Evolutionary conservation across 2,329 filamentous ascomycete genomes (phyloP).

Genomic region (Mollisiaceae sp.): DNA sequence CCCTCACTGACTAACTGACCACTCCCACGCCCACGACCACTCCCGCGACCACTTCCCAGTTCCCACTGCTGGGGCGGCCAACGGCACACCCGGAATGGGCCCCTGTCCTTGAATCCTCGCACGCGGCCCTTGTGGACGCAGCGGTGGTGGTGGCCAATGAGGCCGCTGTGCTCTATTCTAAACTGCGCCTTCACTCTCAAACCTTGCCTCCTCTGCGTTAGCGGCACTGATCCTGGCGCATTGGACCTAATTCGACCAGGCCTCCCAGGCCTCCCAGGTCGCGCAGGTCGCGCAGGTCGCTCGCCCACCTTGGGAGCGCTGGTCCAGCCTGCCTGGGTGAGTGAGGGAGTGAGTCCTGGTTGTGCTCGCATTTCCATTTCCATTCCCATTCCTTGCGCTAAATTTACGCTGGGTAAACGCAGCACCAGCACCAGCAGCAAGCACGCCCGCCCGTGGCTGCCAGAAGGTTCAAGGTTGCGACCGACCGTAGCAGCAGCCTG

Average conservation of each 20-base stretch:
- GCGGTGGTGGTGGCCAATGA: background rate
- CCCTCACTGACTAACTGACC: too few relatives aligned
- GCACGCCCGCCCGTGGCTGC: too few relatives aligned
- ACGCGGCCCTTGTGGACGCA: too few relatives aligned
- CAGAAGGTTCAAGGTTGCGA: background rate
- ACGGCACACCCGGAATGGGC: background rate
- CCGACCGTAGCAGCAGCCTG: background rate
- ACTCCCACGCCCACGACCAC: too few relatives aligned
- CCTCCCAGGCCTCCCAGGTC: too few relatives aligned
- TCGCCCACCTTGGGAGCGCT: too few relatives aligned
- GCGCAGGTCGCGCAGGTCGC: too few relatives aligned
- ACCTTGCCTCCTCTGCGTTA: conserved; percentile 12
- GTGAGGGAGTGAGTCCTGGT: too few relatives aligned
- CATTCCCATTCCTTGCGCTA: background rate
- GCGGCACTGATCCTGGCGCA: background rate
- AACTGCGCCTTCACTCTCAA: background rate
- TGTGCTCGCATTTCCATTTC: background rate
- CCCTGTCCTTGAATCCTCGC: too few relatives aligned
- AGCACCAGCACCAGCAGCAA: background rate
- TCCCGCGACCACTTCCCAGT: too few relatives aligned
- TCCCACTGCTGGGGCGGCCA: background rate
- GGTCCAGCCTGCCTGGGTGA: too few relatives aligned
- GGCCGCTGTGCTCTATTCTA: background rate
- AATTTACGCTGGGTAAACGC: background rate
- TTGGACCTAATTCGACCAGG: too few relatives aligned